Evolutionary conservation across 306 rosid species (phyloP).

Genomic region (Vicia faba): DNA sequence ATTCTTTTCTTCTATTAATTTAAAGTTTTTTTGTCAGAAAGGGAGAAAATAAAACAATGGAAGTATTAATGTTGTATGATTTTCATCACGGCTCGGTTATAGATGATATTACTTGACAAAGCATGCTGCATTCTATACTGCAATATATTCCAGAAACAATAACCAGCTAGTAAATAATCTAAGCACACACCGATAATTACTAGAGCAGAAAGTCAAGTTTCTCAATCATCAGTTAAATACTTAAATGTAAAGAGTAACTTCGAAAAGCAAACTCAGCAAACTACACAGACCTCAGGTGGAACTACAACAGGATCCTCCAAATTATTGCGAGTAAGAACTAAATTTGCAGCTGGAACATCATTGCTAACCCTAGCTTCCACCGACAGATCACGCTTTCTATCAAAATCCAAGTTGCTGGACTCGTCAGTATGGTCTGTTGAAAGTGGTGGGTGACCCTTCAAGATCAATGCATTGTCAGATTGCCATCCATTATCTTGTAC

Average conservation of each 20-base stretch:
- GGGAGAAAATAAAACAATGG: slow-evolving; percentile 20
- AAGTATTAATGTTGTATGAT: slow-evolving; percentile 28
- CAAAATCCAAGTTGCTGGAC: slow-evolving; percentile 43
- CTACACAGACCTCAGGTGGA: slow-evolving; percentile 90
- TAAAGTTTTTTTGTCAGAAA: slow-evolving; percentile 2
- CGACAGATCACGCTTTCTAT: slow-evolving; percentile 48
- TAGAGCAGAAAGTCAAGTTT: slow-evolving; percentile 29
- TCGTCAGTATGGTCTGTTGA: slow-evolving; percentile 48
- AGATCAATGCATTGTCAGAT: slow-evolving; percentile 72
- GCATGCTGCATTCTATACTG: slow-evolving; percentile 15
- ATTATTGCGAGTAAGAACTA: slow-evolving; percentile 39
- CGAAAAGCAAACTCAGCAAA: slow-evolving; percentile 36
- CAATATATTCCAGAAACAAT: slow-evolving; percentile 28
- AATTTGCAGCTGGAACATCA: slow-evolving; percentile 45
- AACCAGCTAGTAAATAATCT: slow-evolving; percentile 27
- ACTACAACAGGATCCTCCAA: slow-evolving; percentile 74
- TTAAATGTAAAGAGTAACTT: slow-evolving; percentile 18
- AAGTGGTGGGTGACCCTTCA: slow-evolving; percentile 53
- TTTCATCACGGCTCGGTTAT: slow-evolving; percentile 31
- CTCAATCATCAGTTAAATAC: slow-evolving; percentile 31
- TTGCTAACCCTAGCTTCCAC: slow-evolving; percentile 52
- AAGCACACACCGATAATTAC: slow-evolving; percentile 19
- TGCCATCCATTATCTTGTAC: slow-evolving; percentile 56
- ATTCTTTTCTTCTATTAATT: slow-evolving; percentile 1
- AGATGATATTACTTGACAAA: slow-evolving; percentile 15